These are phyloP conservation scores for Grosmannia huntii DNA, from an alignment of 2,329 filamentous ascomycete genomes.

Conservation along the genomic window DNA sequence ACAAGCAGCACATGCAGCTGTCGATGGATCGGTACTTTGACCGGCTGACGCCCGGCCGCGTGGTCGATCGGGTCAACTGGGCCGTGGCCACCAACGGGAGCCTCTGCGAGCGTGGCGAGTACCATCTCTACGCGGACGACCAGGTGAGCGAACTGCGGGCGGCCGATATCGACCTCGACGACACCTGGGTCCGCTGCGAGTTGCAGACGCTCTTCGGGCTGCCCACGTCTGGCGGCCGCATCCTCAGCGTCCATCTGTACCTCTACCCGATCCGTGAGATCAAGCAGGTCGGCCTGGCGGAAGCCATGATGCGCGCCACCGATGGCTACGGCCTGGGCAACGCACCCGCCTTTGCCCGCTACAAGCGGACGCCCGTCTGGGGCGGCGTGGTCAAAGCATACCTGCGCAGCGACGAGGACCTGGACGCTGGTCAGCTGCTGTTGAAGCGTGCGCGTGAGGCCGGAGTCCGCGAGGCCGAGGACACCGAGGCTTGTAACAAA, in stretches of 20 bases:
- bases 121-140: constrained; percentile 7
- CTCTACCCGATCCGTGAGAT: constrained; percentile 10
- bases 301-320: constrained; percentile 5
- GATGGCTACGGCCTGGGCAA: constrained; percentile 8
- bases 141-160: neutral
- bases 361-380: constrained; percentile 9
- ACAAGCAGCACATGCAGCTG: constrained; percentile 8
- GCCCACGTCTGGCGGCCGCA: constrained; percentile 2
- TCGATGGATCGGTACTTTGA: constrained; percentile 10
- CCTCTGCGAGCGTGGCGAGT: constrained; percentile 10
- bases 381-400: constrained; percentile 7
- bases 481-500: too few relatives aligned
- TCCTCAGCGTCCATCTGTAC: constrained; percentile 8
- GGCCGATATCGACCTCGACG: constrained; percentile 4
- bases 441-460: neutral
- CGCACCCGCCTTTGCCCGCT: constrained; percentile 5
- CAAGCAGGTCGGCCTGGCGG: constrained; percentile 6
- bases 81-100: constrained; percentile 7
- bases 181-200: constrained; percentile 9
- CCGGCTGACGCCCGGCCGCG: constrained; percentile 3
- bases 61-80: constrained; percentile 10
- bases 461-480: neutral
- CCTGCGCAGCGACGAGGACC: constrained; percentile 6
- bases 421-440: neutral
- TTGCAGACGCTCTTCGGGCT: constrained; percentile 8